Percentiles rank a stretch among this genome's conserved stretches.
Evolutionary conservation across 1,284 basidiomycete species (phyloP).

Genomic region (Cutaneotrichosporon sp.): DNA sequence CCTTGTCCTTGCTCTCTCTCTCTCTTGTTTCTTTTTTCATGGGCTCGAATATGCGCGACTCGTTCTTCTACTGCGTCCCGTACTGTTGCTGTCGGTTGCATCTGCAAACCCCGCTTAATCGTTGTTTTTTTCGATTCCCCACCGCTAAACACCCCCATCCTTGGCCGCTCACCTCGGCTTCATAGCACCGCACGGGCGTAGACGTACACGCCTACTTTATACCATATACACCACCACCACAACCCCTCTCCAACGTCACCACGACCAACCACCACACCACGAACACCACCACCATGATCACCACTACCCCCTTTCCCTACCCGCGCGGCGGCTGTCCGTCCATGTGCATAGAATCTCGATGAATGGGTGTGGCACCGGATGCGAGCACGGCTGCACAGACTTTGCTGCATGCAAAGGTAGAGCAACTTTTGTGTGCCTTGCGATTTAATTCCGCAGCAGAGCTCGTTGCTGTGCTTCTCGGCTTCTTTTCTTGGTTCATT

Average conservation of each 20-base stretch:
- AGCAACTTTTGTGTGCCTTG: too few species aligned
- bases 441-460: too few species aligned
- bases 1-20: neutral
- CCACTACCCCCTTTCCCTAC: neutral
- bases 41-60: constrained; percentile 1
- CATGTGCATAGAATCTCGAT: constrained; percentile 7
- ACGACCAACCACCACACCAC: neutral
- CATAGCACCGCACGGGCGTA: too few species aligned
- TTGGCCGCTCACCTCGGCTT: too few species aligned
- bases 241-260: neutral
- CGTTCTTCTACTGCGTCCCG: neutral
- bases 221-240: neutral
- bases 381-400: neutral
- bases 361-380: constrained; percentile 5
- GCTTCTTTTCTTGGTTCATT: too few species aligned
- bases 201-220: neutral
- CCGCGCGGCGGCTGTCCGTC: neutral
- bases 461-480: too few species aligned
- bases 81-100: constrained; percentile 8
- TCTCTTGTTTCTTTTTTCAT: constrained; percentile 3
- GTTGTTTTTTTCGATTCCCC: constrained; percentile 5
- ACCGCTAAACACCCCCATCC: neutral
- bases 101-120: constrained; percentile 7
- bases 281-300: neutral
- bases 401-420: too few species aligned